Base-by-base conservation (phyloP, 2,329 filamentous ascomycete genomes). In the Alternaria tenuissima region DNA sequence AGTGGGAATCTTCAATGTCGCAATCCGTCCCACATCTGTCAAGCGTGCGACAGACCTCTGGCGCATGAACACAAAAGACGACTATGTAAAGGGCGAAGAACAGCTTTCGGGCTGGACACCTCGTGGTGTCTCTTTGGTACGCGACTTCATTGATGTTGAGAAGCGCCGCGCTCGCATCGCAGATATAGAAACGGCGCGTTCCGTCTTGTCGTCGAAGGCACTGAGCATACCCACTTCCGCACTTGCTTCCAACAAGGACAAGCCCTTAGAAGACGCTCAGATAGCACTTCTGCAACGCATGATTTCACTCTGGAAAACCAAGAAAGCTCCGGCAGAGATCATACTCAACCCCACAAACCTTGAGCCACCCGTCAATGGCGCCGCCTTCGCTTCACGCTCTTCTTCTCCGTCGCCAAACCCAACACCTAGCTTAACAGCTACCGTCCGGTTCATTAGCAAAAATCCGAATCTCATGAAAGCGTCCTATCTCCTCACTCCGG, bases 11-110 rank as follows among this genome's bases (percentile, higher is more conserved):
- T 99, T 96, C 79, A 93, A 92, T 1, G 82, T 98, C 51, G 89
- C 89, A 6, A 89, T 98, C 78, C 90, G 93, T 30, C 95, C 95
- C 0, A 89, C 92, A 7, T 93, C 93, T 3, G 93, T 96, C 52
- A 97, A 97, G 79, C 88, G 92, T 47, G 92, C 93, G 0, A 93
- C 93, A 3, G 95, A 99, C 76, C 84, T 99, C 12, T 99, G 95
- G 95, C 88, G 95, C 55, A 93, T 98, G 88, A 96, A 93, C 77
- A 98, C 94, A 16, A 90, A 92, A 61, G 91, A 96, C 71, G 93
- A 96, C 76, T 98, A 97, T 74, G 92, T 99, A 70, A 97, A 97
- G 78, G 95, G 95, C 56, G 94, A 99, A 79, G 95, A 99, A 78
- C 86, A 89, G 49, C 83, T 99, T 39, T 88, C 85, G 3, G 88